These are phyloP conservation scores for Hylodesmum podocarpum DNA, from an alignment of 306 rosid species.

Conservation along the genomic window DNA sequence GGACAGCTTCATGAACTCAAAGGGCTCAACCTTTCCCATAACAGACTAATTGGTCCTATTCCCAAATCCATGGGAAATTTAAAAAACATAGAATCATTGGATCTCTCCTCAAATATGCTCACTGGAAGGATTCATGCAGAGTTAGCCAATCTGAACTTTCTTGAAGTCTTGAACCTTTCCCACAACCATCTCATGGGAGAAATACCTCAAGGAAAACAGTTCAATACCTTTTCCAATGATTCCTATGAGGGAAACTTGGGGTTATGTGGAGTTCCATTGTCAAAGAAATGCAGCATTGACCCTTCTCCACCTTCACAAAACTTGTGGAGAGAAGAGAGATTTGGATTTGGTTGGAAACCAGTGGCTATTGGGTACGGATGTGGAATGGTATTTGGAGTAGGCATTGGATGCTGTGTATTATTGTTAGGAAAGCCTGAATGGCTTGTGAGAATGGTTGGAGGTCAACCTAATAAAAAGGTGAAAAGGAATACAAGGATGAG, in stretches of 20 bases:
- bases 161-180: constrained; percentile 29
- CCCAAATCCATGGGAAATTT: constrained; percentile 34
- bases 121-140: background rate
- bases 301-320: background rate
- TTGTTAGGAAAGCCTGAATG: constrained; percentile 3
- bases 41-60: constrained; percentile 32
- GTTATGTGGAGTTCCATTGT: constrained; percentile 37
- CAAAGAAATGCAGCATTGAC: constrained; percentile 17
- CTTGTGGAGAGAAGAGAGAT: background rate
- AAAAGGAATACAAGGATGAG: background rate
- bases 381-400: constrained; percentile 31
- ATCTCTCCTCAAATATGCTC: constrained; percentile 41
- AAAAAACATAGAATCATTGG: constrained; percentile 35
- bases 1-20: constrained; percentile 26
- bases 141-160: background rate
- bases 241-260: constrained; percentile 36
- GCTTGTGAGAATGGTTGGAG: background rate
- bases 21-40: constrained; percentile 34
- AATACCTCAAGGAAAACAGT: constrained; percentile 44
- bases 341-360: constrained; percentile 36
- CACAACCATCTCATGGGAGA: constrained; percentile 26
- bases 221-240: constrained; percentile 30
- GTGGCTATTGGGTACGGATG: constrained; percentile 42
- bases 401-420: constrained; percentile 20
- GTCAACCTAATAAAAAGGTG: background rate